These are phyloP conservation scores for Bryum argenteum DNA, from an alignment of 225 moss, liverwort and hornwort species.

Conservation along the genomic window DNA sequence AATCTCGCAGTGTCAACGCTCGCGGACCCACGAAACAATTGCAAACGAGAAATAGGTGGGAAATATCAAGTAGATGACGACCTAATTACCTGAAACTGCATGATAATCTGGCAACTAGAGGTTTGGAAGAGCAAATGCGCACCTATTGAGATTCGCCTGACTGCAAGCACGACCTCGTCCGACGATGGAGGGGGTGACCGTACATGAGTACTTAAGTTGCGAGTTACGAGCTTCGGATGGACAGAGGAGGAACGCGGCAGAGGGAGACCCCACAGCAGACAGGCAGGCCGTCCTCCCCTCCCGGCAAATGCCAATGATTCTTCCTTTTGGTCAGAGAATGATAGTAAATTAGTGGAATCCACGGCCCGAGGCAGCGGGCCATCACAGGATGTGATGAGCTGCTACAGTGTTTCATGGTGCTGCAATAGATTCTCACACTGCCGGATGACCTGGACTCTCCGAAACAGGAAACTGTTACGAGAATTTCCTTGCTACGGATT, in stretches of 20 bases:
- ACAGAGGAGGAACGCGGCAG: neutral
- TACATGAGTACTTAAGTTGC: too few species aligned
- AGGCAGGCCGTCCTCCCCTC: neutral
- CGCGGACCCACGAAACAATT: neutral
- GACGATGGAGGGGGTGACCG: too few species aligned
- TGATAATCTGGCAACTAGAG: too few species aligned
- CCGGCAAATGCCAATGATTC: neutral
- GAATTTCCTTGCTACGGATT: slow-evolving; percentile 29
- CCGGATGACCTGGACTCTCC: slow-evolving; percentile 22
- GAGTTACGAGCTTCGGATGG: too few species aligned
- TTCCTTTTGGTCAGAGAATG: neutral
- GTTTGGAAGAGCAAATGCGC: too few species aligned
- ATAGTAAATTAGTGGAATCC: neutral
- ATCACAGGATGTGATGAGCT: slow-evolving; percentile 19
- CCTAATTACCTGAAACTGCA: too few species aligned
- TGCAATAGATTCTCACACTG: slow-evolving; percentile 5
- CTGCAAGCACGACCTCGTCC: too few species aligned
- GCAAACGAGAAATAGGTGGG: too few species aligned
- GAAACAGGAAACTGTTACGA: slow-evolving; percentile 33
- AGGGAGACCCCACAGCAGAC: slow-evolving; percentile 19
- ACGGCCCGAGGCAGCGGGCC: neutral
- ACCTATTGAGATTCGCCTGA: too few species aligned
- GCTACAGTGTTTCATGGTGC: slow-evolving; percentile 13
- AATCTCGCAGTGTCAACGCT: slow-evolving; percentile 3
- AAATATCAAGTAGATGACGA: too few species aligned